Conservation (phyloP, 2,329 filamentous ascomycete genomes). For the Remersonia thermophila region DNA sequence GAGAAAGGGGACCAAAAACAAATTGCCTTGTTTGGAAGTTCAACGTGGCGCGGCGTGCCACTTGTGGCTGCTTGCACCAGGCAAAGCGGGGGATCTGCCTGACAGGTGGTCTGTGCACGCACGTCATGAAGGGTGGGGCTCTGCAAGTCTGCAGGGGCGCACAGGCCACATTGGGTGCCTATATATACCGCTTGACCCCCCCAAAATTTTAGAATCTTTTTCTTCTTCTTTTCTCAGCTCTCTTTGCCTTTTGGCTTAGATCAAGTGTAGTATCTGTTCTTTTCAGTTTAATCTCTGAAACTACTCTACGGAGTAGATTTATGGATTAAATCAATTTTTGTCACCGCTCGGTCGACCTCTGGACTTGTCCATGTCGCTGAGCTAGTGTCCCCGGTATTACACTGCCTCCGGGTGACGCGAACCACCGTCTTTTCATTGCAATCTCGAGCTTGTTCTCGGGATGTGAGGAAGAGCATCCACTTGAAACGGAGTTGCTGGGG, state of each 20-base stretch:
- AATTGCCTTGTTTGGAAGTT: too few species aligned
- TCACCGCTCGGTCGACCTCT: slow-evolving; percentile 42
- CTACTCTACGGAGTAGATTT: slow-evolving; percentile 44
- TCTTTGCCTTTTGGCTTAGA: slow-evolving; percentile 61
- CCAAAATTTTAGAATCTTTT: slow-evolving; percentile 16
- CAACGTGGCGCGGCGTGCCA: too few species aligned
- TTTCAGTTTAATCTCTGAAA: slow-evolving; percentile 45
- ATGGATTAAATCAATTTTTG: slow-evolving; percentile 72
- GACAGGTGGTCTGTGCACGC: too few species aligned
- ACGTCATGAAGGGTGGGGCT: too few species aligned
- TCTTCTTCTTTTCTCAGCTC: slow-evolving; percentile 35
- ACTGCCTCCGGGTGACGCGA: slow-evolving; percentile 65
- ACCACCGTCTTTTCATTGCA: slow-evolving; percentile 47
- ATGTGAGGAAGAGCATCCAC: slow-evolving; percentile 46
- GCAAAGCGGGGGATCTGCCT: too few species aligned
- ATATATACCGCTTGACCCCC: neutral
- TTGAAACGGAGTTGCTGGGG: too few species aligned
- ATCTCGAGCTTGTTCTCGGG: slow-evolving; percentile 35
- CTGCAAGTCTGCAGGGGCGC: slow-evolving; percentile 5
- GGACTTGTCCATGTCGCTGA: slow-evolving; percentile 56
- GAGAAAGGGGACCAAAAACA: too few species aligned
- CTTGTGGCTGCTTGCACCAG: too few species aligned
- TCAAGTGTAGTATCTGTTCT: slow-evolving; percentile 38
- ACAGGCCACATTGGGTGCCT: slow-evolving; percentile 9
- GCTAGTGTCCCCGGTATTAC: slow-evolving; percentile 53